Evolutionary conservation across 2,329 filamentous ascomycete species (phyloP), one percentile per base, ranked within the genome.

Genomic region (Fusarium sp.): DNA sequence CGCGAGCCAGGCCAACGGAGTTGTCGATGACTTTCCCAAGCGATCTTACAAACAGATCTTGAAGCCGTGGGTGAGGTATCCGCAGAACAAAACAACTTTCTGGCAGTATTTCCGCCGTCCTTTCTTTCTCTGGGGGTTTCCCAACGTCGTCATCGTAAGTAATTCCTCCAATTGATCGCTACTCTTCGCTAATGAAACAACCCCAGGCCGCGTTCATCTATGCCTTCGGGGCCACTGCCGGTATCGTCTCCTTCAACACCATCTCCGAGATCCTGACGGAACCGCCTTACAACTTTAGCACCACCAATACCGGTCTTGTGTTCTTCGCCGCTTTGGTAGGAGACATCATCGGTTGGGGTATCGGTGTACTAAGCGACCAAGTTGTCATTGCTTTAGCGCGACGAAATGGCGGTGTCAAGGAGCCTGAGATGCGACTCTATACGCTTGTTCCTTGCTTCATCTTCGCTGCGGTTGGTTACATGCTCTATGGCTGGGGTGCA

Each of bases 91-190:
- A 28, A 37, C 33, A 4, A 12, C 33, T 7, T 53, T 38, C 13
- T 53, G 49, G 50, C 50, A 53, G 12, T 53, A 38, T 1, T 37
- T 38, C 2, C 50, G 13, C 7, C 50, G 50, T 18, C 23, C 33
- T 0, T 53, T 53, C 23, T 38, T 53, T 1, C 23, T n/a, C 6
- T 53, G 19, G 23, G 19, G 50, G 7, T n/a, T 53, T 12, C 50
- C 33, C 5, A 38, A 53, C 5, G 13, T 53, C 13, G 19, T 28
- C 7, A 38, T 38, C 4, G 50, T 53, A 38, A 37, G 18, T 16
- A 6, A 6, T 15, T 53, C 9, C 12, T 0, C 18, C 16, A 2
- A 8, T 32, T 13, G 5, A 0, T 3, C 4, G 4, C 18, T 2
- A 16, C 7, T 13, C 32, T 13, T 32, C 12, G 32, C 12, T 32